phyloP scores from a whole-genome alignment of 2,329 filamentous ascomycete species.

The Pseudodiploospora longispora region DNA sequence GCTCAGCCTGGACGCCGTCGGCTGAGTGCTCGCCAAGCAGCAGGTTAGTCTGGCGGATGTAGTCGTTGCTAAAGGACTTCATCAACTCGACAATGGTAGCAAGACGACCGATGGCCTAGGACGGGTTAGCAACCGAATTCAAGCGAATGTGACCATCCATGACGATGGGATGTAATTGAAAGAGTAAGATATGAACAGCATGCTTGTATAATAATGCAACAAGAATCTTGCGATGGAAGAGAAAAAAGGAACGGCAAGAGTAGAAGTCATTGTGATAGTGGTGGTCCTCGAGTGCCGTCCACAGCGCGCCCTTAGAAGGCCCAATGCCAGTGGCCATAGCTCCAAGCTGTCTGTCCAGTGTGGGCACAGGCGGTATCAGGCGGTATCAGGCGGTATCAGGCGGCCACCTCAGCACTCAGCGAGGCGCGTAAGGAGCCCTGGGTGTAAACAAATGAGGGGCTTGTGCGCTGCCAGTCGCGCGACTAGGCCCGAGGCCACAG shows the following conservation, averaged over 20 bases:
- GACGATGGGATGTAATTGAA: no score
- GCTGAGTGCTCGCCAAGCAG: constrained; percentile 59
- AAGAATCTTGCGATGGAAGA: no score
- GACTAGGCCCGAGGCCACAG: not conserved
- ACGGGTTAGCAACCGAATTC: no score
- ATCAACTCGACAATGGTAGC: constrained; percentile 73
- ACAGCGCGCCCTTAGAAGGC: no score
- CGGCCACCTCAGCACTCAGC: not conserved
- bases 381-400: no score
- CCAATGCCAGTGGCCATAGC: constrained; percentile 1
- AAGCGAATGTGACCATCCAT: no score
- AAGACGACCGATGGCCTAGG: constrained; percentile 48
- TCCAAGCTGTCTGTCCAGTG: not conserved
- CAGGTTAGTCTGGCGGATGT: constrained; percentile 81
- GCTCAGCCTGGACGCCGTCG: constrained; percentile 36
- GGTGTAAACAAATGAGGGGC: constrained; percentile 15
- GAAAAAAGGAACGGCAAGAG: no score
- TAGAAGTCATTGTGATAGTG: no score
- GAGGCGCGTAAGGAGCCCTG: constrained; percentile 9
- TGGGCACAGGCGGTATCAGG: no score
- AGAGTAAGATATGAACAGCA: no score
- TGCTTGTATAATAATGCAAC: no score
- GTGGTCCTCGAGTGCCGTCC: no score
- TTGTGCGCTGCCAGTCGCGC: constrained; percentile 2
- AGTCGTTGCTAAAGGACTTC: constrained; percentile 71